These are phyloP conservation scores for Trichoderma sp. DNA, from an alignment of 2,329 filamentous ascomycete species.

Conservation along the genomic window DNA sequence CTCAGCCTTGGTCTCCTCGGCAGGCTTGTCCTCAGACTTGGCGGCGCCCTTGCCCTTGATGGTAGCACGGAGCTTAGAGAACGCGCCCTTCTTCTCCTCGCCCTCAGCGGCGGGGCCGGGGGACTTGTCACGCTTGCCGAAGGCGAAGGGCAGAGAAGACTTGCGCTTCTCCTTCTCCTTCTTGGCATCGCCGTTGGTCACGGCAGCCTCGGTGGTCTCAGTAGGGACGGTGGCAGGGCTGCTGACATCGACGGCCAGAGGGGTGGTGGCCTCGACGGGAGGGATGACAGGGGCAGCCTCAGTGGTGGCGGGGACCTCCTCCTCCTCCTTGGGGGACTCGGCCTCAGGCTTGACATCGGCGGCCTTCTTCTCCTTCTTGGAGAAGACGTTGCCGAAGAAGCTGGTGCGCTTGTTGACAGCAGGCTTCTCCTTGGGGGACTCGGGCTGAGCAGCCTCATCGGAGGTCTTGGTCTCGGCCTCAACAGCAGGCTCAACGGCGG, in stretches of 20 bases:
- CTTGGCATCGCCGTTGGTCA: constrained; percentile 53
- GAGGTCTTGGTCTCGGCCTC: constrained; percentile 32
- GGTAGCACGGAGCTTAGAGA: constrained; percentile 60
- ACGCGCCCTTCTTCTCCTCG: constrained; percentile 50
- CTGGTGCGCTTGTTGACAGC: constrained; percentile 54
- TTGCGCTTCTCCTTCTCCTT: constrained; percentile 80
- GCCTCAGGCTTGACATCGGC: constrained; percentile 45
- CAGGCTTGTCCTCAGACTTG: constrained; percentile 44
- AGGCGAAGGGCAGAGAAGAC: constrained; percentile 72
- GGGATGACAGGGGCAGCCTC: constrained; percentile 59
- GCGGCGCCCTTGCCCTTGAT: constrained; percentile 48
- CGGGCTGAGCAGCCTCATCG: constrained; percentile 42
- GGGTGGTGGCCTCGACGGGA: constrained; percentile 55
- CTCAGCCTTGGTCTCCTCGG: constrained; percentile 36
- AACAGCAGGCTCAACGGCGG: constrained; percentile 31
- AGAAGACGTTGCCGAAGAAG: constrained; percentile 52
- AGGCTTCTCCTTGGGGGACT: constrained; percentile 48
- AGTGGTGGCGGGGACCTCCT: constrained; percentile 39
- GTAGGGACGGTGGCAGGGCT: constrained; percentile 46
- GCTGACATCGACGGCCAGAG: constrained; percentile 53
- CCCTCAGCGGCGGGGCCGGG: constrained; percentile 59
- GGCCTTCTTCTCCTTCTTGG: constrained; percentile 60
- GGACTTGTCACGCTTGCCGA: constrained; percentile 72
- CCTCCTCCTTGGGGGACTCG: constrained; percentile 44
- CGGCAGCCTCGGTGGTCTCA: constrained; percentile 46